Percentiles rank a stretch among this genome's conserved stretches.
phyloP scores from a whole-genome alignment of 2,329 filamentous ascomycete species.

The Penicillium sp. region DNA sequence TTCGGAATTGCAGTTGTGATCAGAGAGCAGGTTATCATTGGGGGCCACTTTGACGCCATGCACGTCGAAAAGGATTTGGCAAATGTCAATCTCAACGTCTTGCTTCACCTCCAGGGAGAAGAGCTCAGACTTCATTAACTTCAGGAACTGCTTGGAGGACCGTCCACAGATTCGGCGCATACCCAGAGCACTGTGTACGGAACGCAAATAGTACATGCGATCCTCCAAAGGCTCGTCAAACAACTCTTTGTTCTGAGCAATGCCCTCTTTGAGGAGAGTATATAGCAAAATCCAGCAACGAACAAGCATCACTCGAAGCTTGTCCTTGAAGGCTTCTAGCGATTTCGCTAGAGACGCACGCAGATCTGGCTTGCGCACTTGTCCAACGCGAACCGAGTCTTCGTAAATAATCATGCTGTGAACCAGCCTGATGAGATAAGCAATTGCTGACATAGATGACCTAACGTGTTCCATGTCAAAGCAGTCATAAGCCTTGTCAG shows the following conservation, averaged over 20 bases:
- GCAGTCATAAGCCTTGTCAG: slow-evolving; percentile 73
- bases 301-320: slow-evolving; percentile 84
- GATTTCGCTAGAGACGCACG: slow-evolving; percentile 52
- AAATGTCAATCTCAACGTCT: slow-evolving; percentile 84
- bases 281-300: slow-evolving; percentile 90
- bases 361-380: slow-evolving; percentile 65
- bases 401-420: slow-evolving; percentile 82
- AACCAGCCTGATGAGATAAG: slow-evolving; percentile 73
- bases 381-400: slow-evolving; percentile 81
- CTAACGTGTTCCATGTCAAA: slow-evolving; percentile 79
- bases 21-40: slow-evolving; percentile 67
- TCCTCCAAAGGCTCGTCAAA: slow-evolving; percentile 73
- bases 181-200: slow-evolving; percentile 83
- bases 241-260: slow-evolving; percentile 66
- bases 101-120: slow-evolving; percentile 75
- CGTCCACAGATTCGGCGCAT: slow-evolving; percentile 83
- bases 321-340: slow-evolving; percentile 62
- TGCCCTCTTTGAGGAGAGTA: slow-evolving; percentile 74
- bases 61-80: slow-evolving; percentile 81
- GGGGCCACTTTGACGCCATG: slow-evolving; percentile 79
- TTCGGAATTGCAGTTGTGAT: slow-evolving; percentile 80
- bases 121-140: slow-evolving; percentile 85
- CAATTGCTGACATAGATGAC: slow-evolving; percentile 72
- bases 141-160: slow-evolving; percentile 85
- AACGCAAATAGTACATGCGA: slow-evolving; percentile 76